Percentiles rank a stretch among this genome's conserved stretches.
Evolutionary conservation across 768 basidiomycete genomes (phyloP).

Genomic region (Crassisporium funariophilum): DNA sequence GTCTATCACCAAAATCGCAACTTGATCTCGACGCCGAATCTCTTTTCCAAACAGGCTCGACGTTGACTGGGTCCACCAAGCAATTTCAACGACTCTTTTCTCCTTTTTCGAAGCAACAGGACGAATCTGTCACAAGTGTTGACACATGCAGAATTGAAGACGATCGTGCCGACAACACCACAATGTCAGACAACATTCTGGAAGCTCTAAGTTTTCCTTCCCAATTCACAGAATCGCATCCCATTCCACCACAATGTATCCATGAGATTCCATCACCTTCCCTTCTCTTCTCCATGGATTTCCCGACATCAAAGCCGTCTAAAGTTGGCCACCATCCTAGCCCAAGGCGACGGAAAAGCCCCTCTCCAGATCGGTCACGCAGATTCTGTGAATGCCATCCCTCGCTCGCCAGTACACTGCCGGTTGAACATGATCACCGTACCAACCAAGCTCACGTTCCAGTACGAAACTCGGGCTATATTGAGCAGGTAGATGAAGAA

Average conservation of each 20-base stretch:
- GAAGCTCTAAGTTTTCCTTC: conserved; percentile 26
- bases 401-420: background rate
- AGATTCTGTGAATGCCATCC: background rate
- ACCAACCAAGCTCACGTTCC: conserved; percentile 6
- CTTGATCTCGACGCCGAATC: conserved; percentile 24
- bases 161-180: conserved; percentile 8
- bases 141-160: conserved; percentile 13
- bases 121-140: conserved; percentile 32
- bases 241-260: conserved; percentile 42
- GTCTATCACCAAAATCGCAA: conserved; percentile 17
- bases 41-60: conserved; percentile 34
- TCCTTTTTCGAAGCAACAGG: conserved; percentile 13
- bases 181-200: conserved; percentile 11
- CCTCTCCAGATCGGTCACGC: background rate
- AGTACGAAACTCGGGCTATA: conserved; percentile 56
- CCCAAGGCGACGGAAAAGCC: background rate
- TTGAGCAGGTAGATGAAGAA: conserved; percentile 54
- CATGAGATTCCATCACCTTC: conserved; percentile 51
- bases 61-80: conserved; percentile 29
- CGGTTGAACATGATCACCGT: conserved; percentile 17
- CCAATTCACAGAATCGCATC: conserved; percentile 13
- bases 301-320: background rate
- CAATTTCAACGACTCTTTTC: conserved; percentile 19
- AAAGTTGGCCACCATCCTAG: conserved; percentile 1
- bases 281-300: conserved; percentile 27